Conservation (phyloP, 1,139 yeast species). For the Yamadazyma epiphylla region DNA sequence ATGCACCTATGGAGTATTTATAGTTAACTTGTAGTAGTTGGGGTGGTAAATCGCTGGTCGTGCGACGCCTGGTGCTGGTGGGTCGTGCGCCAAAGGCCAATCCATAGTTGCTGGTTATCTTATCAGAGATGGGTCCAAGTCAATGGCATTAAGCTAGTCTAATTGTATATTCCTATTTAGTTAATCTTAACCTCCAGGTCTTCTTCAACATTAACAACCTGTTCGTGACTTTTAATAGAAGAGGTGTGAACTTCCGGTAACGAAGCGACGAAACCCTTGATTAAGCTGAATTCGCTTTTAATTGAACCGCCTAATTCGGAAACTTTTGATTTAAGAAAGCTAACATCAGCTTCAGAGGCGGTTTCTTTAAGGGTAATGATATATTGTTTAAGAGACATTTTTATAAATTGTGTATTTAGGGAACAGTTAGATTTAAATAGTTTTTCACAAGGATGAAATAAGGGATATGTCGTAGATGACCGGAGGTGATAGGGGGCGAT, state of each 20-base stretch:
- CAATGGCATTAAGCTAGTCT: too few species aligned
- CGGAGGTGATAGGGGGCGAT: not conserved
- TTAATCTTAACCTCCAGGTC: constrained; percentile 56
- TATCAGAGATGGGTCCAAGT: too few species aligned
- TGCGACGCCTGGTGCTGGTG: too few species aligned
- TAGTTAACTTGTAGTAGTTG: too few species aligned
- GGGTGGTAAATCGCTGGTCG: too few species aligned
- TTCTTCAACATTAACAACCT: constrained; percentile 54
- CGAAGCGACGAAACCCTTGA: constrained; percentile 63
- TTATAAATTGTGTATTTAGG: not conserved
- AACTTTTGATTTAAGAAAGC: constrained; percentile 29
- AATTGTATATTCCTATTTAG: too few species aligned
- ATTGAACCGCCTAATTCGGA: constrained; percentile 57
- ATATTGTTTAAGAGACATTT: constrained; percentile 24
- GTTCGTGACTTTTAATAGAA: constrained; percentile 38
- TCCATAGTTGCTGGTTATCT: too few species aligned
- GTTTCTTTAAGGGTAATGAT: constrained; percentile 38
- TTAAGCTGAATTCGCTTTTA: constrained; percentile 59
- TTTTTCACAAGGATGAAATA: too few species aligned
- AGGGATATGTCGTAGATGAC: not conserved
- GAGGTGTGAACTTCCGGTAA: constrained; percentile 48
- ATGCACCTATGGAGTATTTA: too few species aligned
- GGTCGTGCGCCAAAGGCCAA: too few species aligned
- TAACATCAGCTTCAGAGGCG: constrained; percentile 27
- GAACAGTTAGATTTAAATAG: not conserved